phyloP scores from a whole-genome alignment of 345 rosid species.

The Cochlearia excelsa region DNA sequence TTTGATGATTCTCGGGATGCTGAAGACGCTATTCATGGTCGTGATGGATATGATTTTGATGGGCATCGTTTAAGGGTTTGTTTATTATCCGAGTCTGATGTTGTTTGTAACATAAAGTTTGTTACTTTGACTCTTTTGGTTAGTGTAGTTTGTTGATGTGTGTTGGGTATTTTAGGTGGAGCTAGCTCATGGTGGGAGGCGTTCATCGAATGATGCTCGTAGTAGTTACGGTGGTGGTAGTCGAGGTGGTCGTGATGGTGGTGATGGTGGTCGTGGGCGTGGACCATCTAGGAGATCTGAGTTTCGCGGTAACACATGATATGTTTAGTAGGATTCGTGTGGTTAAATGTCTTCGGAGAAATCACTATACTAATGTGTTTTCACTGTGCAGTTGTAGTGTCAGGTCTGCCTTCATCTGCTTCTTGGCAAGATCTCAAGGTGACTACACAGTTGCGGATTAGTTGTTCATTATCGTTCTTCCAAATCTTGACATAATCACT shows the following conservation, averaged over 20 bases:
- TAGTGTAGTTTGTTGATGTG: neutral
- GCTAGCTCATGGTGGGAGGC: slow-evolving; percentile 95
- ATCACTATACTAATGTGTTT: slow-evolving; percentile 11
- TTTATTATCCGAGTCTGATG: slow-evolving; percentile 2
- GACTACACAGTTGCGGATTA: neutral
- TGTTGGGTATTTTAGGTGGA: slow-evolving; percentile 62
- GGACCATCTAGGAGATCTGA: slow-evolving; percentile 89
- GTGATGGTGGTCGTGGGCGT: slow-evolving; percentile 61
- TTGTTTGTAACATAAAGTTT: neutral
- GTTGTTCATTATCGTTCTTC: neutral
- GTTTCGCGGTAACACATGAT: slow-evolving; percentile 58
- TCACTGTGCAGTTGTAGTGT: slow-evolving; percentile 54
- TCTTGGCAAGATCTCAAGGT: slow-evolving; percentile 99
- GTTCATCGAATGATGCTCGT: slow-evolving; percentile 66
- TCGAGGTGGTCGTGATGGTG: slow-evolving; percentile 31
- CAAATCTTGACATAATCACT: neutral
- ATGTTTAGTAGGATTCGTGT: neutral
- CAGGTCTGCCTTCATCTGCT: slow-evolving; percentile 94
- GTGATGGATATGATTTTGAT: slow-evolving; percentile 97
- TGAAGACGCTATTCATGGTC: slow-evolving; percentile 91
- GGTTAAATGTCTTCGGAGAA: slow-evolving; percentile 2
- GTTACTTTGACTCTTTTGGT: neutral
- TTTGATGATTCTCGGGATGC: slow-evolving; percentile 98
- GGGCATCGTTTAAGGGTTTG: slow-evolving; percentile 80
- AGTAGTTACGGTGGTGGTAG: slow-evolving; percentile 62